Evolutionary conservation across 2,329 filamentous ascomycete species (phyloP).

Genomic region (Zasmidium cellare): DNA sequence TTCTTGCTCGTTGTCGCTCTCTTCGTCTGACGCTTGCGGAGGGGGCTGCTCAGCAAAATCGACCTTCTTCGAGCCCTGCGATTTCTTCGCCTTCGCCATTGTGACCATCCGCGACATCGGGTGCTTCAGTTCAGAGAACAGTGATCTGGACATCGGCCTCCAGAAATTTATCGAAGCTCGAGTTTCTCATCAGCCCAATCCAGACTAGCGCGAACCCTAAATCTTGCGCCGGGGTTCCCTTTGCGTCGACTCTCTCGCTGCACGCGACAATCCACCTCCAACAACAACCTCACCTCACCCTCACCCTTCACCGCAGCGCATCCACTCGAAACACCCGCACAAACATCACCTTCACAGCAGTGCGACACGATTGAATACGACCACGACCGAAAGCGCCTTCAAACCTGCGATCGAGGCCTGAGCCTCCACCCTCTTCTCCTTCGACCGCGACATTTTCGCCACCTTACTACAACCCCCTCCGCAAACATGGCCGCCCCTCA

Average conservation of each 20-base stretch:
- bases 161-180: not conserved
- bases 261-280: not conserved
- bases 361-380: not conserved
- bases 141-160: not conserved
- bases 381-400: not conserved
- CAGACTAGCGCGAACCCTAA: not conserved
- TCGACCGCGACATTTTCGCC: not conserved
- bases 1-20: constrained; percentile 22
- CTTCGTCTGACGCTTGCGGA: constrained; percentile 18
- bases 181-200: not conserved
- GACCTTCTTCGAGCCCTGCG: constrained; percentile 4
- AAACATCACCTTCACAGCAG: not conserved
- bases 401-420: not conserved
- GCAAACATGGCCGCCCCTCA: constrained; percentile 63
- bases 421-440: constrained; percentile 4
- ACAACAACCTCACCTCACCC: not conserved
- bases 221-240: not conserved
- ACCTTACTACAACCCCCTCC: not conserved
- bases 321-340: not conserved
- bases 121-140: not conserved
- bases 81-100: constrained; percentile 21
- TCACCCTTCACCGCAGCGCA: not conserved
- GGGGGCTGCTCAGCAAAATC: constrained; percentile 22
- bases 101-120: not conserved
- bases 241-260: not conserved